These are phyloP conservation scores for Chaetomium fimeti DNA, from an alignment of 495 filamentous ascomycete genomes.

Conservation along the genomic window DNA sequence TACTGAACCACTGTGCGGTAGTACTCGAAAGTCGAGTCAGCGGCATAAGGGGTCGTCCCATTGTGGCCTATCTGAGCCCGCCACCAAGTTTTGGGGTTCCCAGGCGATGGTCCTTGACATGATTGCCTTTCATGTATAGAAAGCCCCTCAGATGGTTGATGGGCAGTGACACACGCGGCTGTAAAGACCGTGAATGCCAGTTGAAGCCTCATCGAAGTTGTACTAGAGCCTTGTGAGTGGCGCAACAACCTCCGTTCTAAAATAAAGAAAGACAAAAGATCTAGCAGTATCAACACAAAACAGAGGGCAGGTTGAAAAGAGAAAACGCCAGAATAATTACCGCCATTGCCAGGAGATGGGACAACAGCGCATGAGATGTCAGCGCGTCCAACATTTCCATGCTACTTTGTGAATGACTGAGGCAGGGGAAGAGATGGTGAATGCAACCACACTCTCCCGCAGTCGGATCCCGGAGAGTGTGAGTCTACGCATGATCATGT, in stretches of 20 bases:
- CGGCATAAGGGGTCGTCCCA: constrained; percentile 41
- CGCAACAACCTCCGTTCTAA: not conserved
- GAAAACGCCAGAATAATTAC: not conserved
- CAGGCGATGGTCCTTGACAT: constrained; percentile 1
- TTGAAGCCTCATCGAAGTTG: not conserved
- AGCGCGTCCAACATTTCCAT: not conserved
- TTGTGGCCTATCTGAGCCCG: constrained; percentile 30
- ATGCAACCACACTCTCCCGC: not conserved
- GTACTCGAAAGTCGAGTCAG: constrained; percentile 48
- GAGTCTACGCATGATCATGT: not conserved
- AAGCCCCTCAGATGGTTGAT: not conserved
- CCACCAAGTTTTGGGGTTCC: constrained; percentile 30
- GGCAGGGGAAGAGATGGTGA: not conserved
- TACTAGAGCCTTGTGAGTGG: not conserved
- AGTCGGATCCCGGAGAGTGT: not conserved
- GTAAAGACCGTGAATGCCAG: not conserved
- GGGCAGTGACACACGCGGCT: not conserved
- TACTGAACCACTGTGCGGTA: constrained; percentile 59
- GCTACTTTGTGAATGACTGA: no score
- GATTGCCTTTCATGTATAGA: constrained; percentile 7
- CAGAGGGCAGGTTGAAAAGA: not conserved
- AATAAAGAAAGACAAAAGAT: not conserved
- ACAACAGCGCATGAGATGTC: not conserved
- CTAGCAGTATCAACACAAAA: not conserved
- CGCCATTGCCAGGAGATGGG: not conserved